These are phyloP conservation scores for Volvox carteri DNA, from an alignment of 163 green algal species.

Conservation along the genomic window DNA sequence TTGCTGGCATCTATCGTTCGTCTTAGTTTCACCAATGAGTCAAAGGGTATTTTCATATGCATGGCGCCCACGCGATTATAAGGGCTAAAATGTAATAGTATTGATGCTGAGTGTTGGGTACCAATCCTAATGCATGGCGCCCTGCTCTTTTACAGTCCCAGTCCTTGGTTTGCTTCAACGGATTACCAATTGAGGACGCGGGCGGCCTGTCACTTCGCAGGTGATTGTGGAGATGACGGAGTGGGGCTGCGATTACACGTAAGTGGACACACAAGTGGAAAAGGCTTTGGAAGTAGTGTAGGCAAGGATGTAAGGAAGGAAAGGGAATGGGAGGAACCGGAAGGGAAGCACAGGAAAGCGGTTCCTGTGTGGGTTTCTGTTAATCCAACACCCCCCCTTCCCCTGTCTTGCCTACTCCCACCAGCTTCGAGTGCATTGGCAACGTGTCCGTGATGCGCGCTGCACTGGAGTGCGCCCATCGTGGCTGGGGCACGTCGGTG, in stretches of 20 bases:
- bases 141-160: too few relatives aligned
- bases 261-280: conserved; percentile 18
- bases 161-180: too few relatives aligned
- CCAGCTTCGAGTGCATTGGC: conserved; percentile 91
- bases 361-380: background rate
- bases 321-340: background rate
- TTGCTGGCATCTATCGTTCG: too few relatives aligned
- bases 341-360: too few relatives aligned
- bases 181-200: too few relatives aligned
- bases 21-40: too few relatives aligned
- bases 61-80: too few relatives aligned
- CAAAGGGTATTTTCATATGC: too few relatives aligned
- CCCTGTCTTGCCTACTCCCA: background rate
- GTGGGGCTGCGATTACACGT: conserved; percentile 97
- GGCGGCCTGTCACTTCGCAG: too few relatives aligned
- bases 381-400: background rate
- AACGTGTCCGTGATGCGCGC: conserved; percentile 95
- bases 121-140: too few relatives aligned
- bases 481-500: conserved; percentile 93
- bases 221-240: conserved; percentile 94
- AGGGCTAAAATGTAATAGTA: too few relatives aligned
- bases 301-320: background rate
- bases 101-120: too few relatives aligned
- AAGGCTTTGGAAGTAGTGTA: background rate
- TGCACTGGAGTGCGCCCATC: conserved; percentile 95